These are phyloP conservation scores for Mycena alexandri DNA, from an alignment of 768 basidiomycete species.

Conservation along the genomic window DNA sequence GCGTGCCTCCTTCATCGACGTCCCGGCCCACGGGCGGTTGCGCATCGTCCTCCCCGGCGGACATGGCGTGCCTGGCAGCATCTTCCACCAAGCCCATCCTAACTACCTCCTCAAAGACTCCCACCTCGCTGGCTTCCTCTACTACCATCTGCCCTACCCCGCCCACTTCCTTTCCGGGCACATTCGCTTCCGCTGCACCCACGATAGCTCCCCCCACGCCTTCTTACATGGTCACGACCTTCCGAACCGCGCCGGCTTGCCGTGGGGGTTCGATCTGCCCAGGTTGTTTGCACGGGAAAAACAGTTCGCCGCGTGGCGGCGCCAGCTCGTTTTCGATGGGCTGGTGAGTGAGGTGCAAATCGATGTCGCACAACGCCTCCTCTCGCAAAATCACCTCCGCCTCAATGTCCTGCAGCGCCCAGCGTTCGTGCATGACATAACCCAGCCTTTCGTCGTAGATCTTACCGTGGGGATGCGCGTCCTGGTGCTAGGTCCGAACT, in stretches of 20 bases:
- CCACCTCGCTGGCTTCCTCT: neutral
- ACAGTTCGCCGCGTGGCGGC: neutral
- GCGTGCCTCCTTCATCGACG: neutral
- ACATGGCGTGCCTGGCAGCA: too few species aligned
- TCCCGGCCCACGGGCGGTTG: neutral
- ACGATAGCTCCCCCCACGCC: neutral
- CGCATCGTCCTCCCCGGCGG: neutral
- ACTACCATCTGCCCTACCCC: conserved; percentile 19
- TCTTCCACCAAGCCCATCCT: neutral
- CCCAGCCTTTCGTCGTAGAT: conserved; percentile 9
- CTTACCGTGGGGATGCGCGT: neutral
- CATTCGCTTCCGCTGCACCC: conserved; percentile 21
- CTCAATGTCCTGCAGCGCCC: too few species aligned
- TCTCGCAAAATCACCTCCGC: neutral
- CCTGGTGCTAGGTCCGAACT: neutral
- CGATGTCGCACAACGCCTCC: neutral
- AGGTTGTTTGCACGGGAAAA: neutral
- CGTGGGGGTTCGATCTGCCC: conserved; percentile 9
- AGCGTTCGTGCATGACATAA: neutral
- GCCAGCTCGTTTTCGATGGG: neutral
- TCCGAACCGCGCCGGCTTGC: neutral
- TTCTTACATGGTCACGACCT: neutral
- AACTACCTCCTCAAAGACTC: neutral
- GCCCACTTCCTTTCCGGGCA: conserved; percentile 5
- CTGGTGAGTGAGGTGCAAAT: conserved; percentile 4